Evolutionary conservation across 2,329 filamentous ascomycete species (phyloP), one percentile per base, ranked within the genome.

Genomic region (Cladosporium cucumerinum): DNA sequence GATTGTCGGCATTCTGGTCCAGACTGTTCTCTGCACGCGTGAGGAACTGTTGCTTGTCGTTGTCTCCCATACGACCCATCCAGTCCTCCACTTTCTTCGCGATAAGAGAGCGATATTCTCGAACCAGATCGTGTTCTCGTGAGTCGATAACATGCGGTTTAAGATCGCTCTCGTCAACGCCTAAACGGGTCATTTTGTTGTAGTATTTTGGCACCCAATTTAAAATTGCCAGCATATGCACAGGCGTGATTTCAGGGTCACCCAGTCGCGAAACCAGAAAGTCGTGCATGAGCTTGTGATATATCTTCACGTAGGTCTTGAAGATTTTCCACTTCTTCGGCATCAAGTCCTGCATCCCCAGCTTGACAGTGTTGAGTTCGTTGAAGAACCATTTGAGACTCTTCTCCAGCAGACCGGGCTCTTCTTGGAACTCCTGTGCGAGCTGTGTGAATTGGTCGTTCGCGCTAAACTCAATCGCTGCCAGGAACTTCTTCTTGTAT

Each of bases 161-260:
- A 32, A 99, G 82, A n/a, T 94, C 88, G 61, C 90, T 85, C 85
- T 32, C 85, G 81, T 78, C 66, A 32, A 94, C 89, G 28, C 93
- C 93, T 21, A 99, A 85, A 78, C 96, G 96, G 73, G 84, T 84
- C 93, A 99, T 97, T 80, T 97, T 97, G 73, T 89, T 86, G 79
- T 98, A 96, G 81, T 99, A 99, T 75, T 94, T 95, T 68, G 96
- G 92, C 5, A 91, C 92, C 89, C 94, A 99, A 74, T 96, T 90
- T 72, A 98, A 89, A 70, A 99, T 96, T 68, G 92, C 89, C 23
- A 99, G 86, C 71, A 95, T 90, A 74, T 97, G 92, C 25, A 90
- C 89, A 0, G 93, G 93, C 55, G 87, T 92, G n/a, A 92, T 85
- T 60, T 93, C 87, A 0, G 90, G 86, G 72, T 97, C 91, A 71